phyloP scores from a whole-genome alignment of 1,139 yeast genomes.

The Arxiozyma slooffiae region DNA sequence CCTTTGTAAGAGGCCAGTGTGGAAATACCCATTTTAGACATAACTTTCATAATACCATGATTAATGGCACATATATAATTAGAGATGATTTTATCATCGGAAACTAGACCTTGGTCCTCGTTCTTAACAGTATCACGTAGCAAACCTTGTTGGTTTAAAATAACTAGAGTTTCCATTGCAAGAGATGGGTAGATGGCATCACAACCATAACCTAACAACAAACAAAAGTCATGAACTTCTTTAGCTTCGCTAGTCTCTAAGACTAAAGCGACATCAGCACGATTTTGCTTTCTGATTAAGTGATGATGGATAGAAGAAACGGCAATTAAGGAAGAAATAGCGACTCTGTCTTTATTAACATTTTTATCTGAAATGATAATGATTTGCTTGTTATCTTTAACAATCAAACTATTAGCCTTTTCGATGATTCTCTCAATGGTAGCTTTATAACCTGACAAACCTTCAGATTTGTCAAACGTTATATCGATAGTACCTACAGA shows the following conservation, averaged over 20 bases:
- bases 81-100: conserved; percentile 18
- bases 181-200: conserved; percentile 92
- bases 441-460: conserved; percentile 72
- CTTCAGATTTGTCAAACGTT: conserved; percentile 77
- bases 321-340: conserved; percentile 88
- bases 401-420: conserved; percentile 70
- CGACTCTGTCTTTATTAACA: conserved; percentile 51
- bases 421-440: conserved; percentile 82
- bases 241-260: conserved; percentile 95
- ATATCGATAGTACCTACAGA: conserved; percentile 72
- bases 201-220: conserved; percentile 92
- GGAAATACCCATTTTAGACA: conserved; percentile 99
- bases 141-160: conserved; percentile 75
- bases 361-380: conserved; percentile 67
- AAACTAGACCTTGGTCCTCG: conserved; percentile 45
- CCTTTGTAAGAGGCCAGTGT: conserved; percentile 96
- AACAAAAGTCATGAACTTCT: conserved; percentile 94
- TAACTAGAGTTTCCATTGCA: conserved; percentile 79
- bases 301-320: conserved; percentile 96
- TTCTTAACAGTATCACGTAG: conserved; percentile 42
- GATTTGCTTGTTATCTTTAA: conserved; percentile 63
- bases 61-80: conserved; percentile 80
- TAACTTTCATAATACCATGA: conserved; percentile 87
- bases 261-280: conserved; percentile 86
- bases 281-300: conserved; percentile 88